Percentiles rank a stretch among this genome's conserved stretches.
Evolutionary conservation across 331 rosid genomes (phyloP).

Genomic region (Pyrus hybrid): DNA sequence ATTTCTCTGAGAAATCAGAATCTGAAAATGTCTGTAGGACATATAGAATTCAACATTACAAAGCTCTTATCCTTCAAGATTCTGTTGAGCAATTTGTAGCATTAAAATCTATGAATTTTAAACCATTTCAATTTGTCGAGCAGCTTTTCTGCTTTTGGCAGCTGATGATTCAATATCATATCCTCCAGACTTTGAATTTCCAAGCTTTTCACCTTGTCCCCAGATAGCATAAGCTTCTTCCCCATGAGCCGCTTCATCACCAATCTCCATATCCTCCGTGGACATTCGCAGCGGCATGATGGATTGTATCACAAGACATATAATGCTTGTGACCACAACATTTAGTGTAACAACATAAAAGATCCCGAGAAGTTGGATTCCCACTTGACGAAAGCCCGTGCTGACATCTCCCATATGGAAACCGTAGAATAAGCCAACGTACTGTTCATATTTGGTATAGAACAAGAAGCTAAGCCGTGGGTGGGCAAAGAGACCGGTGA

Average conservation of each 20-base stretch:
- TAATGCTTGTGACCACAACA: constrained; percentile 13
- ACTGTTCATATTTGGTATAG: neutral
- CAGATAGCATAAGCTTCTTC: constrained; percentile 30
- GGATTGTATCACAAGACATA: constrained; percentile 4
- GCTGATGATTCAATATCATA: neutral
- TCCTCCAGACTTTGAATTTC: neutral
- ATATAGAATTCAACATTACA: neutral
- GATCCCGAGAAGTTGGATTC: constrained; percentile 16
- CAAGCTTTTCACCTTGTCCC: constrained; percentile 25
- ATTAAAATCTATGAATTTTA: neutral
- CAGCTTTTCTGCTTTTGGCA: neutral
- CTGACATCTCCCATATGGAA: neutral
- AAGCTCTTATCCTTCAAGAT: neutral
- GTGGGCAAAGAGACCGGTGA: constrained; percentile 20
- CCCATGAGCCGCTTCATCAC: constrained; percentile 28
- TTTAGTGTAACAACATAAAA: neutral
- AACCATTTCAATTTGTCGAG: constrained; percentile 22
- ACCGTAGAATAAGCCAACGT: constrained; percentile 18
- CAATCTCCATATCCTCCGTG: constrained; percentile 22
- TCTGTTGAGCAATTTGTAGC: neutral
- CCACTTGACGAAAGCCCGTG: constrained; percentile 10
- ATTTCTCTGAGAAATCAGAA: neutral
- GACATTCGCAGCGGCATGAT: constrained; percentile 27
- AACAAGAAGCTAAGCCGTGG: constrained; percentile 8
- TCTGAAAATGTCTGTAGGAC: neutral